Evolutionary conservation across 371 early-diverging fungal genomes (phyloP), one percentile per base, ranked within the genome.

Genomic region (Mortierella polycephala): DNA sequence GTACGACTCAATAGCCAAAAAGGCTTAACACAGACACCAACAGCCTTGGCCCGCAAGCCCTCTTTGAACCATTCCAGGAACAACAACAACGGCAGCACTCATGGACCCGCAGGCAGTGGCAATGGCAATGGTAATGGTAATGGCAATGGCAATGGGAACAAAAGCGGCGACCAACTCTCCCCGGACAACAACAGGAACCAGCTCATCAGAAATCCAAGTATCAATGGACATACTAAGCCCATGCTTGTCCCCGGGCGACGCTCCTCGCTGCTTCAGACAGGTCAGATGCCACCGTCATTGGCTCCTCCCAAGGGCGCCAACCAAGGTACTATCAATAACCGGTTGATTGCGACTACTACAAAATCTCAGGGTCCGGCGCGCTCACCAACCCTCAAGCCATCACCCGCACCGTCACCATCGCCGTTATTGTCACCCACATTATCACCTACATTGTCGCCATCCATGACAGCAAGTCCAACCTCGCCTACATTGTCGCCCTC

Each of bases 211-310:
- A 71, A 65, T 37, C 21, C 57, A 8, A 64, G 71, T 14, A 71
- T 55, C 56, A 66, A 45, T 52, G 50, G 49, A 9, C 57, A 51
- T 23, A 13, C 67, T 42, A 72, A 72, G 52, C 66, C 72, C 18
- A 74, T 50, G 44, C 52, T 74, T 40, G 68, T 74, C 44, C 75
- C 75, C 30, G 75, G 75, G 39, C 56, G 75, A 44, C 60, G 75
- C 6, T 75, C 75, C 4, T 75, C 74, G 14, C 40, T 74, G 56
- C 62, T 67, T 12, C 74, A 74, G n/a, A 49, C 68, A 13, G 65
- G 64, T 9, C 69, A 64, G 37, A 47, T 60, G 23, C 69, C 60
- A 18, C 37, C 64, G n/a, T 45, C 45, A n/a, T 20, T 61, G 13
- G 51, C 71, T 14, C 20, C 63, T 1, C 13, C 45, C 1, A 60